Base-by-base conservation (phyloP, 2,329 filamentous ascomycete species). In the Helicocarpus griseus region DNA sequence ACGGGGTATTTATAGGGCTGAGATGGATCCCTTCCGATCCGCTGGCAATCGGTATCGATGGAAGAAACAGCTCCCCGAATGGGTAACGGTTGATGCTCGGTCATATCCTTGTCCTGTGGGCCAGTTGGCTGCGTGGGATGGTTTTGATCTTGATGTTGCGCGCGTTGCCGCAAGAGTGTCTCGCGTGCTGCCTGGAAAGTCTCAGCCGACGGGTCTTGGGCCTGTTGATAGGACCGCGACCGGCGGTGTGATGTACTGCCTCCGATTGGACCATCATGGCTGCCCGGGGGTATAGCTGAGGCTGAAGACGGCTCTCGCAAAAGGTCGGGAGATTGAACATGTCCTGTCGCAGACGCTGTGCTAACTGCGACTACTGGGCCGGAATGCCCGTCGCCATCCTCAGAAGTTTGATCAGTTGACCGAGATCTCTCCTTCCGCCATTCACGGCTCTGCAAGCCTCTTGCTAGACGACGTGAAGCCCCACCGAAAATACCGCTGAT, bases 361-460 rank as follows among this genome's bases (percentile, higher is more conserved):
- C 67, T 74, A 41, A 75, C 54, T 35, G 70, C 72, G 26, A 74
- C 58, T 50, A 67, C 74, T 9, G 73, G 70, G 41, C 68, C 68
- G 22, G 68, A 67, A 54, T 65, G 67, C 43, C 59, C 63, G 48
- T 68, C 68, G 39, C 57, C 62, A 50, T 67, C 70, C 36, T 64
- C 48, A 33, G 65, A 63, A 13, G 60, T 59, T 17, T 63, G 60
- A 14, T 71, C 70, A 33, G 61, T 63, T n/a, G 63, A 65, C 8
- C 58, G 61, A 4, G 64, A 64, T 39, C 60, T 61, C 31, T 66
- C 66, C 21, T 63, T 58, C 17, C 65, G 69, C 53, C 65, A 61
- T 50, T 73, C 71, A 49, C 66, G 60, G 49, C 63, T 64, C 22
- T 66, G 63, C 14, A 67, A 57, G 17, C 63, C 64, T 39, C 63